phyloP scores from a whole-genome alignment of 768 basidiomycete genomes.

The Suillus variegatus region DNA sequence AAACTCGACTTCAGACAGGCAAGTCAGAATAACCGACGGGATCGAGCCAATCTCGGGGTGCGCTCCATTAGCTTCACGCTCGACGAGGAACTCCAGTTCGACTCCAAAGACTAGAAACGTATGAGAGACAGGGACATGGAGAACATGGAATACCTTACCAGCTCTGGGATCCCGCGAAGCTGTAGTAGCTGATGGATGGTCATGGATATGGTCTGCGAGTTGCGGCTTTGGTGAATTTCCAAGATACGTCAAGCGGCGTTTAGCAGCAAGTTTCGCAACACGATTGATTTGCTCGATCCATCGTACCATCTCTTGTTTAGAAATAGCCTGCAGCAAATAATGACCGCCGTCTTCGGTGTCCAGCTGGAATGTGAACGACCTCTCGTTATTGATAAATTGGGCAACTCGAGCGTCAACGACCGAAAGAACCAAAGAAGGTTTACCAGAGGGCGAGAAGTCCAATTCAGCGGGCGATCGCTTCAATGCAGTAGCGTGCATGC shows the following conservation, averaged over 20 bases:
- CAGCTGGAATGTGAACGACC: constrained; percentile 81
- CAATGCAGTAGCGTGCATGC: constrained; percentile 40
- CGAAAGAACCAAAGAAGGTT: constrained; percentile 74
- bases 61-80: constrained; percentile 57
- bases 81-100: constrained; percentile 66
- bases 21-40: constrained; percentile 65
- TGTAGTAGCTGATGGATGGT: constrained; percentile 46
- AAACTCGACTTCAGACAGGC: constrained; percentile 68
- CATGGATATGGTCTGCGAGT: constrained; percentile 71
- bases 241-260: constrained; percentile 79
- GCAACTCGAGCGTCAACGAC: constrained; percentile 71
- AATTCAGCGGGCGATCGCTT: constrained; percentile 72
- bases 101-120: constrained; percentile 66
- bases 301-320: constrained; percentile 67
- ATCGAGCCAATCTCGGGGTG: constrained; percentile 57
- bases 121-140: constrained; percentile 10
- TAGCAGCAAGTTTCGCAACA: constrained; percentile 72
- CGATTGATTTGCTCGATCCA: constrained; percentile 79
- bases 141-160: constrained; percentile 44
- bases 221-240: constrained; percentile 75
- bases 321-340: constrained; percentile 74
- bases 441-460: constrained; percentile 71
- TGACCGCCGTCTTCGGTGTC: constrained; percentile 88
- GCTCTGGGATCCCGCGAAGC: constrained; percentile 73
- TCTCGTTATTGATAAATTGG: constrained; percentile 75